A percentile compares a stretch with the other conserved stretches of the same genome.
Conservation (phyloP, 129 eudicot genomes). For the sunflower (Helianthus annuus) region HanXRQr2.0-SUNRISE NC_035444.2:511297-511796, state of each 20-base stretch:
- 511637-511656: not conserved
- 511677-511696: slow-evolving; percentile 17
- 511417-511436: slow-evolving; percentile 61
- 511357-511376: no score
- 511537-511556: slow-evolving; percentile 67
- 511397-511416: slow-evolving; percentile 1
- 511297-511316: no score
- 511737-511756: slow-evolving; percentile 76
- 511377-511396: not conserved
- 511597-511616: slow-evolving; percentile 92
- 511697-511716: not conserved
- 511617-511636: slow-evolving; percentile 88
- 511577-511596: slow-evolving; percentile 93
- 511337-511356: slow-evolving; percentile 7
- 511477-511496: slow-evolving; percentile 83
- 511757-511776: slow-evolving; percentile 86
- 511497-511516: slow-evolving; percentile 74
- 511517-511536: slow-evolving; percentile 46
- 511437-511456: slow-evolving; percentile 92
- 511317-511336: slow-evolving; percentile 8
- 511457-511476: slow-evolving; percentile 93
- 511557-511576: slow-evolving; percentile 93
- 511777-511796: slow-evolving; percentile 52
- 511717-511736: slow-evolving; percentile 22
- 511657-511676: slow-evolving; percentile 9